Evolutionary conservation across 306 rosid genomes (phyloP), one percentile per base, ranked within the genome.

Genomic region (Erythrophleum fordii): DNA sequence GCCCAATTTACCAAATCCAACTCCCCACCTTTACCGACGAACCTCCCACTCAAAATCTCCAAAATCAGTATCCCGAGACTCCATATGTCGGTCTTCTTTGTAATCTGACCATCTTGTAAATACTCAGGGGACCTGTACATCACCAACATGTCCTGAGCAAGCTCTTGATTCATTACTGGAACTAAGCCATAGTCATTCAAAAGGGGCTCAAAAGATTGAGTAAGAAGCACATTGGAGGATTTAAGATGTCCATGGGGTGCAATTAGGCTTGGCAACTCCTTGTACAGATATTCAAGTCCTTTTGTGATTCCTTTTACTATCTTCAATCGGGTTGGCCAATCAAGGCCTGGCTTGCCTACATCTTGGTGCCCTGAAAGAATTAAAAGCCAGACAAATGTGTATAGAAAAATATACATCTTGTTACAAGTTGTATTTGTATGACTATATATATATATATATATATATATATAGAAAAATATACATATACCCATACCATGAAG

Each of bases 71-170:
- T 79, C 31, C 99, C 99, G 14, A 96, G 89, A 45, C 93, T 72
- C 99, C 99, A 96, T 12, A 93, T 84, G 8, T 96, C 99, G 1
- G 89, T 90, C 82, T 92, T 96, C 97, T 88, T 93, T 25, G 99
- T 90, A 37, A 93, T 87, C 20, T 96, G 86, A 20, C 94, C 88
- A 1, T 88, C 87, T 9, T 87, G 93, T 23, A 62, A n/a, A 86
- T 82, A 86, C 60, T 96, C 99, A 0, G 99, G 98, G 8, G 93
- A 87, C 79, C 86, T 90, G 89, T 93, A 96, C 18, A 85, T 90
- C 14, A 85, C 92, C 94, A 96, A 88, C 16, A 86, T 79, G 65
- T 89, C 89, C 16, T 84, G 88, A 4, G 97, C 97, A 14, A 88
- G 80, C 5, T 96, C 98, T 66, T 90, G 97, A 84, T 90, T 96